These are phyloP conservation scores for Glycine tomentella DNA, from an alignment of 306 rosid species.

Conservation along the genomic window DNA sequence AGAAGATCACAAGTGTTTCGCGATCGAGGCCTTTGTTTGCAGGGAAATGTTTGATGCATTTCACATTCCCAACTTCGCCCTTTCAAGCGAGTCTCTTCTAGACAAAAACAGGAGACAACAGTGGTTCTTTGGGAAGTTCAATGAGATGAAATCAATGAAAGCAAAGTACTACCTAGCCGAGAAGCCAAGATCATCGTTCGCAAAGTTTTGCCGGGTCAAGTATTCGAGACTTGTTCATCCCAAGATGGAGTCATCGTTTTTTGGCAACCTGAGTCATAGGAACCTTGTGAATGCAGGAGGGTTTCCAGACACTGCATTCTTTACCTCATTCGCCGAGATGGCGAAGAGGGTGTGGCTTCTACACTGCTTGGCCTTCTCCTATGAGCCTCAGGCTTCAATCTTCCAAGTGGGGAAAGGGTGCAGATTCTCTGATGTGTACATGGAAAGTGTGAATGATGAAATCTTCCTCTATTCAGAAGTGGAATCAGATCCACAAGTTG, in stretches of 20 bases:
- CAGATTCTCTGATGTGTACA: conserved; percentile 87
- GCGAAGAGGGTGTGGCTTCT: conserved; percentile 88
- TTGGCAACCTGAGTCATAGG: conserved; percentile 71
- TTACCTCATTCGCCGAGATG: conserved; percentile 76
- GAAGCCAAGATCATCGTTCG: conserved; percentile 73
- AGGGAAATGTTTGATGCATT: conserved; percentile 83
- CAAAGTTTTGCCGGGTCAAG: conserved; percentile 73
- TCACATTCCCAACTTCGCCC: conserved; percentile 67
- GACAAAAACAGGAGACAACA: conserved; percentile 52
- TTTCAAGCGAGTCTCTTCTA: conserved; percentile 53
- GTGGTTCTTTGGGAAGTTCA: conserved; percentile 63
- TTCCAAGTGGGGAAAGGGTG: conserved; percentile 78
- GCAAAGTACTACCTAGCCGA: conserved; percentile 57
- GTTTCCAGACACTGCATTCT: conserved; percentile 67
- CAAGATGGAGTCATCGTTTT: conserved; percentile 76
- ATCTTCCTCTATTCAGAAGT: conserved; percentile 45
- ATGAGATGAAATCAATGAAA: conserved; percentile 70
- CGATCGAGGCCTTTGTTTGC: conserved; percentile 80
- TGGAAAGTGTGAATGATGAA: conserved; percentile 85
- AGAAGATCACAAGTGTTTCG: conserved; percentile 80
- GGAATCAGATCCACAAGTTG: conserved; percentile 72
- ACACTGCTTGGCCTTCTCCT: conserved; percentile 84
- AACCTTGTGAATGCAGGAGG: conserved; percentile 63
- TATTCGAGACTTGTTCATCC: conserved; percentile 77
- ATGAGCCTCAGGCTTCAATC: conserved; percentile 68